These are phyloP conservation scores for Discostella stelligeroides DNA, from an alignment of 108 stramenopile species.

Conservation along the genomic window DNA sequence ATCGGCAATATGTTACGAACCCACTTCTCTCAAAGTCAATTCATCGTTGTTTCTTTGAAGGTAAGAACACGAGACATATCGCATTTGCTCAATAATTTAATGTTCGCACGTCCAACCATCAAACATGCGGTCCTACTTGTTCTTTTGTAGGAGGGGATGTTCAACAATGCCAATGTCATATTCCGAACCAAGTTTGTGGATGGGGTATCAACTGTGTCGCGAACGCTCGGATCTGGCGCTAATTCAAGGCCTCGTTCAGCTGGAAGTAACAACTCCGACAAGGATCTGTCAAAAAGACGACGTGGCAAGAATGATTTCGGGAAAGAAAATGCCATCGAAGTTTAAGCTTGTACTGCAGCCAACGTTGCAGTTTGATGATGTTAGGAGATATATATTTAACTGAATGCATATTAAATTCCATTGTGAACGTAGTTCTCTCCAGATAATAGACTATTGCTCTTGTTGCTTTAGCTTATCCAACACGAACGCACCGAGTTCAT, in stretches of 20 bases:
- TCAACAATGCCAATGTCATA: constrained; percentile 99
- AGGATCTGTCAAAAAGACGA: constrained; percentile 22
- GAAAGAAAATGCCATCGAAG: constrained; percentile 38
- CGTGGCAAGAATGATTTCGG: constrained; percentile 25
- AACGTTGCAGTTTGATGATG: neutral
- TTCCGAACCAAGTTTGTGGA: constrained; percentile 99
- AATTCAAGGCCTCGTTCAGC: constrained; percentile 48
- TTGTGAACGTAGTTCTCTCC: constrained; percentile 6
- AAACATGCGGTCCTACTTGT: constrained; percentile 51
- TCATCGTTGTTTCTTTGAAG: constrained; percentile 97
- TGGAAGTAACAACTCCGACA: constrained; percentile 15
- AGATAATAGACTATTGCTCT: too few species aligned
- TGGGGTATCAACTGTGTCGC: constrained; percentile 95
- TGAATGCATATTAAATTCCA: constrained; percentile 1
- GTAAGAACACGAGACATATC: too few species aligned
- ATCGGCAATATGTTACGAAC: constrained; percentile 99
- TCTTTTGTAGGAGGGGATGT: constrained; percentile 98
- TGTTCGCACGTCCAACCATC: neutral
- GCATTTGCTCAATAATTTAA: constrained; percentile 36
- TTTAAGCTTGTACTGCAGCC: neutral
- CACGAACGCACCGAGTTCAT: constrained; percentile 55
- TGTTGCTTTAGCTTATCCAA: constrained; percentile 34
- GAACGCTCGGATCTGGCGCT: constrained; percentile 88
- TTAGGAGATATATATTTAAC: constrained; percentile 1
- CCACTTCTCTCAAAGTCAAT: constrained; percentile 98